Evolutionary conservation across 1,284 basidiomycete species (phyloP).

Genomic region (Moniliophthora roreri): DNA sequence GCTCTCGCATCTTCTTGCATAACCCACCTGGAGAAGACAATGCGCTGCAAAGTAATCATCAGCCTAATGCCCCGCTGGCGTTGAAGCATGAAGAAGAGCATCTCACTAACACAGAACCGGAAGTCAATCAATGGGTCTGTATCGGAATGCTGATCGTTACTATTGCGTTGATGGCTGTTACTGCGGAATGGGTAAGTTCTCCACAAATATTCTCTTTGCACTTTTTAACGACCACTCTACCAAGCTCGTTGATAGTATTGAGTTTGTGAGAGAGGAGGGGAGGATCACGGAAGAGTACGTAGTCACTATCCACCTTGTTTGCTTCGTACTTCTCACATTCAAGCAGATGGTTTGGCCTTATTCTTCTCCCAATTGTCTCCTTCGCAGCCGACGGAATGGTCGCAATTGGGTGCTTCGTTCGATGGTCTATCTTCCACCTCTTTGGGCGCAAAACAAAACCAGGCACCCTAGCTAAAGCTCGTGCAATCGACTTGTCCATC

Average conservation of each 20-base stretch:
- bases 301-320: slow-evolving; percentile 8
- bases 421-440: slow-evolving; percentile 32
- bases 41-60: slow-evolving; percentile 31
- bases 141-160: slow-evolving; percentile 49
- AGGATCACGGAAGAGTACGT: slow-evolving; percentile 51
- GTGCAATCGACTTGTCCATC: slow-evolving; percentile 65
- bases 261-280: slow-evolving; percentile 43
- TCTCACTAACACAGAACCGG: slow-evolving; percentile 44
- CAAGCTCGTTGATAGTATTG: slow-evolving; percentile 63
- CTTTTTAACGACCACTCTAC: slow-evolving; percentile 4
- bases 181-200: slow-evolving; percentile 62
- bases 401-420: slow-evolving; percentile 51
- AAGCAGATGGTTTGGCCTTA: slow-evolving; percentile 65
- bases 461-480: slow-evolving; percentile 51
- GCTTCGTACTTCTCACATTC: not conserved
- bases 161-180: slow-evolving; percentile 61
- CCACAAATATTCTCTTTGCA: not conserved
- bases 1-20: slow-evolving; percentile 64
- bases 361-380: slow-evolving; percentile 67
- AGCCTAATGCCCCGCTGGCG: slow-evolving; percentile 43
- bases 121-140: slow-evolving; percentile 61
- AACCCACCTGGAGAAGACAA: slow-evolving; percentile 65
- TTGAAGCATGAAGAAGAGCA: slow-evolving; percentile 43
- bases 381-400: slow-evolving; percentile 67
- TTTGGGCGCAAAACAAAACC: slow-evolving; percentile 40